Evolutionary conservation across 176 grass and related monocot genomes (phyloP).

Genomic region (Avena sativa): DNA sequence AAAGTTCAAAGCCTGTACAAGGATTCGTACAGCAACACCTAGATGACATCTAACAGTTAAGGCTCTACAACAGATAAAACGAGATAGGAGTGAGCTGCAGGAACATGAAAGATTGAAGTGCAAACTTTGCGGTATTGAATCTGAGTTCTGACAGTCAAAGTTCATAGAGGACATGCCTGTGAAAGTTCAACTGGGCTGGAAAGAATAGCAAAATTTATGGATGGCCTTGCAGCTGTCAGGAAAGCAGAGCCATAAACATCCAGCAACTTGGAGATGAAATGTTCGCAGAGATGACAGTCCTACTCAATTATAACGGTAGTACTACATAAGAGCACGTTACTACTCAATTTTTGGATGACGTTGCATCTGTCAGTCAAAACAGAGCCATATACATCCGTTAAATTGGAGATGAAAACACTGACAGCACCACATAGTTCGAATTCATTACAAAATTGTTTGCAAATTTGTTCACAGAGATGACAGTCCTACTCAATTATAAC

Average conservation of each 20-base stretch:
- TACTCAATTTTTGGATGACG: neutral
- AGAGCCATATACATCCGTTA: neutral
- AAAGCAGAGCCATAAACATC: conserved; percentile 1
- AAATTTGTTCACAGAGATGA: neutral
- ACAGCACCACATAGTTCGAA: neutral
- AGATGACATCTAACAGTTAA: conserved; percentile 6
- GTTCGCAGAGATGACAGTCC: no score
- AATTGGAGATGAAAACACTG: neutral
- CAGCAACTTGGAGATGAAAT: neutral
- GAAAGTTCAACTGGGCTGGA: neutral
- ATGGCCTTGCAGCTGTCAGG: conserved; percentile 12
- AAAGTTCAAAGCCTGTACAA: neutral
- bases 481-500: neutral
- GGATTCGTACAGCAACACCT: conserved; percentile 8
- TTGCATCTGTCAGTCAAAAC: conserved; percentile 15
- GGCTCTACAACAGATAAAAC: neutral
- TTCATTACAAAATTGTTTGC: neutral
- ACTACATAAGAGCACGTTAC: no score
- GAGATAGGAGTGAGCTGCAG: neutral
- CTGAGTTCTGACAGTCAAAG: neutral
- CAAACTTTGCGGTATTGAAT: neutral
- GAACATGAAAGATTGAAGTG: conserved; percentile 1
- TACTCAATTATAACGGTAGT: no score
- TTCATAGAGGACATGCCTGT: neutral
- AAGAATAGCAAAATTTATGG: conserved; percentile 14